Evolutionary conservation across 2,329 filamentous ascomycete species (phyloP).

Genomic region (Ceratocystis cacaofunesta): DNA sequence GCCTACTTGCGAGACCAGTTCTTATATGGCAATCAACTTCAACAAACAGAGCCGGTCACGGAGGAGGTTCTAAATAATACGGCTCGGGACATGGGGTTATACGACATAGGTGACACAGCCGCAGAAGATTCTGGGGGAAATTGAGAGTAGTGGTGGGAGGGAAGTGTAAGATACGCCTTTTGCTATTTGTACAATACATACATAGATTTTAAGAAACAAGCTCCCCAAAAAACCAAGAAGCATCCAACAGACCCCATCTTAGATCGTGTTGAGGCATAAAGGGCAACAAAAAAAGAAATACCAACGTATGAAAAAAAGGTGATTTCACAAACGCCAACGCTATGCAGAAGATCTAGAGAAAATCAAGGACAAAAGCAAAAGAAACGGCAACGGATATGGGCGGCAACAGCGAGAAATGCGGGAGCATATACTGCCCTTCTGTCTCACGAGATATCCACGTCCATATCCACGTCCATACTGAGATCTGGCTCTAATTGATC

Average conservation of each 20-base stretch:
- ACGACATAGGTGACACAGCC: constrained; percentile 21
- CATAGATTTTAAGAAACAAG: constrained; percentile 1
- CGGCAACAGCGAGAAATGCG: neutral
- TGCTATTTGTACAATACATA: constrained; percentile 10
- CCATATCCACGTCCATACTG: constrained; percentile 34
- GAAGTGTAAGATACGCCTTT: constrained; percentile 5
- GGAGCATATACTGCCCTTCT: neutral
- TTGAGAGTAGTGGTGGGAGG: neutral
- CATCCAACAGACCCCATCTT: neutral
- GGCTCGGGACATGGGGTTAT: constrained; percentile 32
- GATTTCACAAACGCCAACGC: constrained; percentile 28
- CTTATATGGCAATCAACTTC: constrained; percentile 5
- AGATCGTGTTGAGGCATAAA: neutral
- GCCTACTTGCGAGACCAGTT: constrained; percentile 26
- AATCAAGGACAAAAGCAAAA: neutral
- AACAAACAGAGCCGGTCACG: constrained; percentile 17
- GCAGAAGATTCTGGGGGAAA: constrained; percentile 11
- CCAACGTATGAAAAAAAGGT: neutral
- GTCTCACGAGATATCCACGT: neutral
- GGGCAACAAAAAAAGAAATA: constrained; percentile 2
- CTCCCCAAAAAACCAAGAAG: too few species aligned
- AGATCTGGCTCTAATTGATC: constrained; percentile 31
- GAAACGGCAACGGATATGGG: neutral
- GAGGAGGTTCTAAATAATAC: constrained; percentile 23
- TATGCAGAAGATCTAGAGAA: constrained; percentile 24